A percentile compares a stretch with the other conserved stretches of the same genome.
phyloP scores from a whole-genome alignment of 169 alveolate genomes.

The Eimeria acervulina region DNA sequence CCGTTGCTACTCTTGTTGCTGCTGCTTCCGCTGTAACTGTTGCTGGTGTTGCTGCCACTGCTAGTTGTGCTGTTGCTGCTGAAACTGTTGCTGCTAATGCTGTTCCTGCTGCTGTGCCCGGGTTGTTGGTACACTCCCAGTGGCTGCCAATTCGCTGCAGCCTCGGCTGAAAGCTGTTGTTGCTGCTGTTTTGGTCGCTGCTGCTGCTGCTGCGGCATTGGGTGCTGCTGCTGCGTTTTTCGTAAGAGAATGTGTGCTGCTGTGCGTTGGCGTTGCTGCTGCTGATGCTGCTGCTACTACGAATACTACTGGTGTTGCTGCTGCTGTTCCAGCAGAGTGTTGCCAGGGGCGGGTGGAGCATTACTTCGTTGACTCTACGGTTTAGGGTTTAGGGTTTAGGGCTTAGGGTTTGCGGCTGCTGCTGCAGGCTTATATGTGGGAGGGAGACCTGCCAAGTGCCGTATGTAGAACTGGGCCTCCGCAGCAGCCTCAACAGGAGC shows the following conservation, averaged over 20 bases:
- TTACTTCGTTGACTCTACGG: background rate
- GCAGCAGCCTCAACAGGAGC: conserved; percentile 32
- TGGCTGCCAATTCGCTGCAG: background rate
- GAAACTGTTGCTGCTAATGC: background rate
- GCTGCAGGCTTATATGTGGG: conserved; percentile 37
- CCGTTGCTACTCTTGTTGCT: background rate
- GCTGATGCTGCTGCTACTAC: background rate
- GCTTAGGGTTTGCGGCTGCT: background rate
- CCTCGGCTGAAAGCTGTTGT: too few relatives aligned
- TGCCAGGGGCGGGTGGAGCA: background rate
- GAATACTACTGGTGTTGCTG: background rate
- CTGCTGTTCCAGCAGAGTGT: background rate
- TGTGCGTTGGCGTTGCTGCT: background rate
- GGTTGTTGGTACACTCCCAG: background rate
- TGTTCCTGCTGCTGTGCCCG: background rate
- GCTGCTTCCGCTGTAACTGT: background rate
- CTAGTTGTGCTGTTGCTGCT: background rate
- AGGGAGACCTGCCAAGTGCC: conserved; percentile 37
- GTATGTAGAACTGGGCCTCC: conserved; percentile 11
- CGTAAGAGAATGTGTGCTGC: too few relatives aligned
- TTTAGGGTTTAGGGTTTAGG: conserved; percentile 37
- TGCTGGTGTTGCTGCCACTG: background rate
- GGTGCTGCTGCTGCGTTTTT: too few relatives aligned
- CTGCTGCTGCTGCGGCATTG: background rate
- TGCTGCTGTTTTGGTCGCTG: background rate